Base-by-base conservation (phyloP, 768 basidiomycete genomes). In the Boletales sp. region DNA sequence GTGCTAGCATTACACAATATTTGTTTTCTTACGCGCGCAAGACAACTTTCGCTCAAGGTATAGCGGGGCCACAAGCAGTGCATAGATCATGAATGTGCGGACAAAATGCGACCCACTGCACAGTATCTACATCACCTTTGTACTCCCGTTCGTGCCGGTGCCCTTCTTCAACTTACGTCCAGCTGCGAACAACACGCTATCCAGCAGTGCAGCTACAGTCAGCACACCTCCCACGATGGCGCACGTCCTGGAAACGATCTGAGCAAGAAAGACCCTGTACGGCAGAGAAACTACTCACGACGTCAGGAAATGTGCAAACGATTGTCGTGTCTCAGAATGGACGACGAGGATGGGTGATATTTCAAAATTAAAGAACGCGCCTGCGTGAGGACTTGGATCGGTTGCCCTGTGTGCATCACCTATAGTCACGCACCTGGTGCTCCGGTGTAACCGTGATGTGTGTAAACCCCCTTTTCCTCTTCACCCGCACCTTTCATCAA, bases 151-250 rank as follows among this genome's bases (percentile, higher is more conserved):
- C 25, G 31, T 33, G 5, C 55, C 56, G 19, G 63, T 63, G 14
- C 72, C 73, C 70, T 85, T 87, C 70, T 89, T 90, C 54, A 97
- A 64, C 41, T 77, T 79, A 53, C 83, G 82, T 45, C 81, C 78
- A 31, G 93, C 87, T 14, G 86, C 87, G 65, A 95, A 97, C 50
- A 96, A 78, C 44, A 90, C 72, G 53, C 88, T 82, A 68, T 98
- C 96, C 45, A 97, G 57, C 13, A 99, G 72, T 1, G 89, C 87
- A 15, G 94, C 94, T 17, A 99, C 86, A 5, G 96, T 99, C 53
- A 99, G 72, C 4, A 98, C 94, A 58, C 96, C 96, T 57, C 96
- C 96, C 28, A 99, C 86, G 61, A 99, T 97, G 2, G 96, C 96
- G 65, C 94, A 96, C 21, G 94, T 94, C 55, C 94, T 96, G 60